phyloP scores from a whole-genome alignment of 2,329 filamentous ascomycete genomes.

The Cladosporium sp. region DNA sequence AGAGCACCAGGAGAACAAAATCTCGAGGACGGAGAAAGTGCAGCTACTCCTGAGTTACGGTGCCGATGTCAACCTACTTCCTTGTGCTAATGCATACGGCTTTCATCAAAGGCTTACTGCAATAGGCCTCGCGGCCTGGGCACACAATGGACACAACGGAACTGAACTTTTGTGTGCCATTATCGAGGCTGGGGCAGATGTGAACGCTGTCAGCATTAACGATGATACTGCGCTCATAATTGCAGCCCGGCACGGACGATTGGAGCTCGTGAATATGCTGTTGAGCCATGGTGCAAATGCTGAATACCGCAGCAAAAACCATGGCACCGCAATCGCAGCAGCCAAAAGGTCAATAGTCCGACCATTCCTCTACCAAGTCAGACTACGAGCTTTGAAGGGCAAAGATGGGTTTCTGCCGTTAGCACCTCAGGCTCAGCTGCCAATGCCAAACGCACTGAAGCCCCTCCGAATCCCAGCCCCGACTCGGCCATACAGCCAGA shows the following conservation, averaged over 20 bases:
- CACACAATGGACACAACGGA: too few relatives aligned
- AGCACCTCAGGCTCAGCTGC: neutral
- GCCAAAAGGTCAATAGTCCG: neutral
- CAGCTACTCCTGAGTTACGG: neutral
- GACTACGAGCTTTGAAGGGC: neutral
- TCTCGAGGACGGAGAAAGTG: neutral
- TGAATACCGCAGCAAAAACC: neutral
- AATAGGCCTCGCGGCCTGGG: too few relatives aligned
- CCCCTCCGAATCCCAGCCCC: neutral
- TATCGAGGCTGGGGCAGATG: neutral
- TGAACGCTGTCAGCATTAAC: neutral
- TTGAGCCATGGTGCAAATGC: neutral
- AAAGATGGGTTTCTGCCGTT: neutral
- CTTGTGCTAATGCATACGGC: neutral
- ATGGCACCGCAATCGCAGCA: neutral
- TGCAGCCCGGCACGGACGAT: too few relatives aligned
- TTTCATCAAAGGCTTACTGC: too few relatives aligned
- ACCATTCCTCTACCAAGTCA: neutral
- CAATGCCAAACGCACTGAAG: neutral
- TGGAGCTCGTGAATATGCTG: too few relatives aligned
- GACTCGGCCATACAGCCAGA: neutral
- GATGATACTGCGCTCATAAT: neutral
- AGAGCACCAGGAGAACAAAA: too few relatives aligned
- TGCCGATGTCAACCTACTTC: neutral
- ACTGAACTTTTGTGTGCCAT: too few relatives aligned